These are phyloP conservation scores for Lactarius quietus DNA, from an alignment of 768 basidiomycete species.

Conservation along the genomic window DNA sequence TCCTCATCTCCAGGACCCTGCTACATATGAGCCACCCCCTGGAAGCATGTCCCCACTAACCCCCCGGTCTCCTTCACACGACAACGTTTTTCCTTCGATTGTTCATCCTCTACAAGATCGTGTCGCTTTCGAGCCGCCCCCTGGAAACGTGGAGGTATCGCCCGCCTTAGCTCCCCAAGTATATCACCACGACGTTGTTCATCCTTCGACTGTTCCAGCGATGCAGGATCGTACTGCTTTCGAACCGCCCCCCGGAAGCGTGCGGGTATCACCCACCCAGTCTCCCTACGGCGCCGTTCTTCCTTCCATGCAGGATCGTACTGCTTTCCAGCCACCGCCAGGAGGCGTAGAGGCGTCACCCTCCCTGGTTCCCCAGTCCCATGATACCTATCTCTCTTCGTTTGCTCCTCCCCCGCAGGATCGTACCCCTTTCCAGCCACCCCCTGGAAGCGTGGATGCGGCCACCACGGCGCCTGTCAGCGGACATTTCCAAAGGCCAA, in stretches of 20 bases:
- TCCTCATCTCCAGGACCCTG: not conserved
- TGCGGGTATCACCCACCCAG: not conserved
- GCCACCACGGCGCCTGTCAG: not conserved
- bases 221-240: not conserved
- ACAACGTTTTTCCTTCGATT: not conserved
- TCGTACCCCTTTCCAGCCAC: not conserved
- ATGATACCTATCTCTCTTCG: not conserved
- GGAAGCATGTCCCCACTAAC: not conserved
- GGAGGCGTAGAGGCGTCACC: constrained; percentile 9
- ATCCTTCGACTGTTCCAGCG: not conserved
- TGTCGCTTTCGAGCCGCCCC: not conserved
- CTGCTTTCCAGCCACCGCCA: not conserved
- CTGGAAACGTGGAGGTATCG: not conserved
- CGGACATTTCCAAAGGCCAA: constrained; percentile 2
- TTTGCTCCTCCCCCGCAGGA: not conserved
- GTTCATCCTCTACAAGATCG: not conserved
- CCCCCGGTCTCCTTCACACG: not conserved
- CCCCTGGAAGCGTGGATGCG: constrained; percentile 9
- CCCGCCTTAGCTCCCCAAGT: not conserved
- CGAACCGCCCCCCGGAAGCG: not conserved
- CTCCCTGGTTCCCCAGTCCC: too few relatives aligned
- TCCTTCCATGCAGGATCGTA: not conserved
- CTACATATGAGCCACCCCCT: constrained; percentile 11
- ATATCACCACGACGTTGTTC: not conserved
- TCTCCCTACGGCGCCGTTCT: not conserved